These are phyloP conservation scores for Urochloa ruziziensis DNA, from an alignment of 176 grass and related monocot genomes.

Conservation along the genomic window DNA sequence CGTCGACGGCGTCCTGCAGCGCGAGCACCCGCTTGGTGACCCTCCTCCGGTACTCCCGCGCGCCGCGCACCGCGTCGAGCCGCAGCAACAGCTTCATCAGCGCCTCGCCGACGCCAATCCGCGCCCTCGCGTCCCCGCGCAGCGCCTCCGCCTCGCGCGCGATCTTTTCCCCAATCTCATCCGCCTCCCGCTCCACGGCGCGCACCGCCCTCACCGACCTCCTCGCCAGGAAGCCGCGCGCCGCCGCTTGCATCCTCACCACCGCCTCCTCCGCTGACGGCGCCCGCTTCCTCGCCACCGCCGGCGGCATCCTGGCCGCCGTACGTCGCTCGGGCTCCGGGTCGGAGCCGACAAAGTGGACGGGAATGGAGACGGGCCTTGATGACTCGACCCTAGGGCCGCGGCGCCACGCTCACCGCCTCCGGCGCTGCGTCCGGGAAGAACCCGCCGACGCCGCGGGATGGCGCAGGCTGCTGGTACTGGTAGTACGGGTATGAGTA, in stretches of 20 bases:
- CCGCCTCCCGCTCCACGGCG: constrained; percentile 40
- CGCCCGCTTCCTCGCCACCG: not conserved
- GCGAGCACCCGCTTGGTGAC: constrained; percentile 58
- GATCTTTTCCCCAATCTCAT: not conserved
- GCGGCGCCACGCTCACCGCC: not conserved
- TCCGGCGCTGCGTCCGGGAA: not conserved
- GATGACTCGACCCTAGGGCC: not conserved
- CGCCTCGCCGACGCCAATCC: constrained; percentile 40
- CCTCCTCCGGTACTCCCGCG: constrained; percentile 56
- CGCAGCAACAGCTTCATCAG: constrained; percentile 60
- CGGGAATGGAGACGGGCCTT: constrained; percentile 19
- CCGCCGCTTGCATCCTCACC: constrained; percentile 49
- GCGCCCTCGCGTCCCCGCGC: constrained; percentile 20
- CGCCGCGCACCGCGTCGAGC: constrained; percentile 61
- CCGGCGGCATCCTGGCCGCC: not conserved
- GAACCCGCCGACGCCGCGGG: not conserved
- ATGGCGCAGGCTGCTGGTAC: not conserved
- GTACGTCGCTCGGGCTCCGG: not conserved
- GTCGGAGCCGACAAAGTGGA: constrained; percentile 23
- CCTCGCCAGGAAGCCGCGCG: constrained; percentile 54
- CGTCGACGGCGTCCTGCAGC: constrained; percentile 70
- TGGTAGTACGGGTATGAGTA: not conserved
- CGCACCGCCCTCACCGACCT: constrained; percentile 36
- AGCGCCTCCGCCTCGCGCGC: constrained; percentile 20
- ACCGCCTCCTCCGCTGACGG: constrained; percentile 15